These are phyloP conservation scores for Macrolepiota albuminosa DNA, from an alignment of 768 basidiomycete species.

Conservation along the genomic window DNA sequence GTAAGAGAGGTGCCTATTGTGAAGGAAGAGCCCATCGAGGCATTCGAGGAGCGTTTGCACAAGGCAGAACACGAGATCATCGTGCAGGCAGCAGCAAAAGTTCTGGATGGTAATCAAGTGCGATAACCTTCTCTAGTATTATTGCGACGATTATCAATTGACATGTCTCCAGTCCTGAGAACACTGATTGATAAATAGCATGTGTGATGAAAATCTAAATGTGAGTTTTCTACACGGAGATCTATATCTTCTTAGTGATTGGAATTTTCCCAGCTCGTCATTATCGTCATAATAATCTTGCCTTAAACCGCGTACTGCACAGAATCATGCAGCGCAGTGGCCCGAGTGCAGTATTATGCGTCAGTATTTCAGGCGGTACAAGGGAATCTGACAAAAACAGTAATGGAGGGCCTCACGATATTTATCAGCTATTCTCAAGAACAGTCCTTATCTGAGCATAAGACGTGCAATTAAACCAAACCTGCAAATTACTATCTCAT, in stretches of 20 bases:
- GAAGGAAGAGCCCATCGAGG: conserved; percentile 66
- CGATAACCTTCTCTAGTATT: not conserved
- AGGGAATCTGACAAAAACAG: not conserved
- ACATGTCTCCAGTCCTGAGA: not conserved
- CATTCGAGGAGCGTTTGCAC: conserved; percentile 77
- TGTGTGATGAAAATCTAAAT: not conserved
- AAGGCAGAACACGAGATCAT: conserved; percentile 85
- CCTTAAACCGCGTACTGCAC: not conserved
- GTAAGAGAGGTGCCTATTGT: conserved; percentile 73
- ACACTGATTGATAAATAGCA: not conserved
- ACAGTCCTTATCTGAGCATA: not conserved
- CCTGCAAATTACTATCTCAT: not conserved
- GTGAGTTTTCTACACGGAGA: not conserved
- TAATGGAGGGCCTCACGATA: not conserved
- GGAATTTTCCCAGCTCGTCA: not conserved
- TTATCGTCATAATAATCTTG: not conserved
- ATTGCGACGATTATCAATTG: not conserved
- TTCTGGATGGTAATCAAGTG: conserved; percentile 45
- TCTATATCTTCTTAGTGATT: not conserved
- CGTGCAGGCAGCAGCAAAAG: conserved; percentile 74
- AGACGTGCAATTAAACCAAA: not conserved
- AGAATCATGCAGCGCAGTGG: not conserved
- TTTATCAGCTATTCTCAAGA: not conserved
- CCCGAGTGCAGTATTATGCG: not conserved
- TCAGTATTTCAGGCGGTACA: not conserved